phyloP scores from a whole-genome alignment of 139 green algal genomes.

The Micromonas pusilla region DNA sequence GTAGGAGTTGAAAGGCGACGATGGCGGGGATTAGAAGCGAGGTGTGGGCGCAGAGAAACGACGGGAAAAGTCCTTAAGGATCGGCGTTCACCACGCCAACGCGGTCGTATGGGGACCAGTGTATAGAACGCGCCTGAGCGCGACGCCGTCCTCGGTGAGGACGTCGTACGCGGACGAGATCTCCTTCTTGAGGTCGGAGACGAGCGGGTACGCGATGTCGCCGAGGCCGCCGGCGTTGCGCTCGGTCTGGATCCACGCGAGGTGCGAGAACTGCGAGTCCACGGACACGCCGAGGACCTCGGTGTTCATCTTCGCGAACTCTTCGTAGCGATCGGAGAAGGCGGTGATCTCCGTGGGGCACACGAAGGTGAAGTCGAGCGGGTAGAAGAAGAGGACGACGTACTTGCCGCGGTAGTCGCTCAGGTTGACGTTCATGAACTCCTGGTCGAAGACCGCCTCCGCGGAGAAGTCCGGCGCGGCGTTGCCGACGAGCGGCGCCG shows the following conservation, averaged over 20 bases:
- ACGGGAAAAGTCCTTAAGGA: no score
- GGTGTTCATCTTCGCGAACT: conserved; percentile 82
- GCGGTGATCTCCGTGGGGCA: conserved; percentile 96
- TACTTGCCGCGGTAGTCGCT: conserved; percentile 83
- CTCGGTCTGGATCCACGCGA: conserved; percentile 95
- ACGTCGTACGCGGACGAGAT: conserved; percentile 71
- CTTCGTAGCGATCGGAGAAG: conserved; percentile 85
- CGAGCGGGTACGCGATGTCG: conserved; percentile 92
- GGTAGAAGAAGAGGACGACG: conserved; percentile 99
- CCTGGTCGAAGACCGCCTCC: conserved; percentile 81
- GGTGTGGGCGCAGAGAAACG: no score
- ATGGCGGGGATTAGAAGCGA: no score
- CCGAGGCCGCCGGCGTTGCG: conserved; percentile 71
- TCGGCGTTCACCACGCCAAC: no score
- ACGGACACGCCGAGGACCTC: conserved; percentile 86
- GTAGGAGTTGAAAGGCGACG: no score
- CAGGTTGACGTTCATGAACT: conserved; percentile 87
- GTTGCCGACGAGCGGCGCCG: conserved; percentile 61
- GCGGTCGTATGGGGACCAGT: no score
- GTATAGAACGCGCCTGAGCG: no score
- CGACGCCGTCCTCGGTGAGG: conserved; percentile 58
- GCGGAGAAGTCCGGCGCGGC: conserved; percentile 86
- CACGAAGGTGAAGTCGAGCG: conserved; percentile 92
- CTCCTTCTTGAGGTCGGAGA: conserved; percentile 92
- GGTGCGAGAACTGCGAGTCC: conserved; percentile 93